Percentiles rank a stretch among this genome's conserved stretches.
Evolutionary conservation across 148 eudicot genomes (phyloP).

Genomic region (Vaccinium corymbosum): DNA sequence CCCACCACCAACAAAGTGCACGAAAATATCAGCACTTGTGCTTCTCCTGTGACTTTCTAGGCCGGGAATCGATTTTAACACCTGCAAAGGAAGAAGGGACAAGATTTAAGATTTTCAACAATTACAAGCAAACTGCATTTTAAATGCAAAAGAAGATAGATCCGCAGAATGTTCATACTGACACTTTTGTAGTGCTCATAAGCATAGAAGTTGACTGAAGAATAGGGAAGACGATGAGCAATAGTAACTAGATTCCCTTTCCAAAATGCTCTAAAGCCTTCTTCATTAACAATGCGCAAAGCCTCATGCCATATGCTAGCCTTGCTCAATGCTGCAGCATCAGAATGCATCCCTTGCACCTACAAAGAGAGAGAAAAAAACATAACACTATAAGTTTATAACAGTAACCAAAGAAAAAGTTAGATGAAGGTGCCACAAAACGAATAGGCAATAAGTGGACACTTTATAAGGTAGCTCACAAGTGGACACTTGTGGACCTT

Average conservation of each 20-base stretch:
- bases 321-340: constrained; percentile 57
- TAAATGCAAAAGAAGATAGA: not conserved
- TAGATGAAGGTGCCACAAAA: constrained; percentile 2
- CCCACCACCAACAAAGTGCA: constrained; percentile 79
- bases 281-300: constrained; percentile 64
- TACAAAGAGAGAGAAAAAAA: constrained; percentile 19
- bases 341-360: constrained; percentile 90
- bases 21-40: constrained; percentile 36
- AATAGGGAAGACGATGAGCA: constrained; percentile 83
- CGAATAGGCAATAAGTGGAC: not conserved
- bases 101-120: not conserved
- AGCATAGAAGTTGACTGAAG: constrained; percentile 72
- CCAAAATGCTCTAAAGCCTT: constrained; percentile 89
- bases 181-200: constrained; percentile 84
- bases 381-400: not conserved
- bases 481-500: not conserved
- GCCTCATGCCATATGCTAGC: constrained; percentile 75
- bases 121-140: not conserved
- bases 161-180: constrained; percentile 21
- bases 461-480: not conserved
- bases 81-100: constrained; percentile 27
- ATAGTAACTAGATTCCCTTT: constrained; percentile 88
- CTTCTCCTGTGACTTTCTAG: constrained; percentile 37
- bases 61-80: constrained; percentile 48
- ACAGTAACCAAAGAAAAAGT: not conserved